Evolutionary conservation across 306 rosid species (phyloP), one percentile per base, ranked within the genome.

Genomic region (Quercus wislizeni): DNA sequence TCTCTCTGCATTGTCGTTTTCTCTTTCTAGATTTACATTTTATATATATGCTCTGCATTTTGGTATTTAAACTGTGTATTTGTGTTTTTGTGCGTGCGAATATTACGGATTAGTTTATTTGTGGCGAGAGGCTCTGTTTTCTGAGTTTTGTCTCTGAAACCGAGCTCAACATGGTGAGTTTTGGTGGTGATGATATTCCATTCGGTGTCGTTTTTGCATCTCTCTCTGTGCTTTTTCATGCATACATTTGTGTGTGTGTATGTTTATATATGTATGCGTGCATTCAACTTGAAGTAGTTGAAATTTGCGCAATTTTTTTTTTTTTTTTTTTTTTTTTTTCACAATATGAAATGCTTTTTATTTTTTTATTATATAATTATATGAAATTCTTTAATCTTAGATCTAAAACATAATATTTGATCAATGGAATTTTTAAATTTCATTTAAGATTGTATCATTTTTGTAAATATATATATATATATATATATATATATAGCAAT

Each of bases 91-190:
- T 0, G 43, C 0, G 23, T 75, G 7, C 43, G 27, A 1, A 33
- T 18, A 3, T 67, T 33, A 0, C 38, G 18, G 69, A 2, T 63
- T 63, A 15, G 7, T 67, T 67, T 35, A 0, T 33, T 33, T 67
- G 51, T 67, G 12, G 14, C 35, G 43, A 2, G 69, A 33, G 30
- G 69, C 41, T 62, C 21, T 12, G 38, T 17, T 27, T 62, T 27
- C 69, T 62, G n/a, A 25, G 46, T 65, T 31, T 65, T 8, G 49
- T 65, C 46, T 25, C 14, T n/a, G 9, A 64, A 20, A 19, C 12
- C 33, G 49, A n/a, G 49, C n/a, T 14, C 31, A 67, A 30, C 20
- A 67, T 84, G 85, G 76, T 77, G 87, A 80, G 84, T 28, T 83
- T 74, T 35, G 54, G 6, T 49, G 13, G 52, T 69, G 17, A 35